A percentile compares a stretch with the other conserved stretches of the same genome.
Conservation (phyloP, 176 grass and related monocot species). For the Aegilops sharonensis region DNA sequence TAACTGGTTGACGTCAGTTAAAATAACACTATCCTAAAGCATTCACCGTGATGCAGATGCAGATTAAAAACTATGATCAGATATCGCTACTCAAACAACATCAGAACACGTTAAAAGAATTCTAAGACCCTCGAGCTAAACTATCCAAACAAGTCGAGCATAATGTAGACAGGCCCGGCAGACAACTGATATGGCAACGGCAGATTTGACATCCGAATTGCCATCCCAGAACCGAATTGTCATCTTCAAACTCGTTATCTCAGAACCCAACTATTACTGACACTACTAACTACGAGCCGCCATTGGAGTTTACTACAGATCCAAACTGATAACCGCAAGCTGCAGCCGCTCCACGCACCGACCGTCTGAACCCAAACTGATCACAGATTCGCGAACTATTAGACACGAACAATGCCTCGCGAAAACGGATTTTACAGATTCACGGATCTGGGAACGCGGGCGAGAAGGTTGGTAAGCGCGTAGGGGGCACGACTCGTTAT, state of each 20-base stretch:
- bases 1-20: neutral
- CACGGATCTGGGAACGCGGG: neutral
- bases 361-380: neutral
- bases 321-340: neutral
- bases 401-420: neutral
- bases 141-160: neutral
- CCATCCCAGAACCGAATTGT: too few species aligned
- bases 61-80: neutral
- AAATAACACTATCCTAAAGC: neutral
- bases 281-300: neutral
- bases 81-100: constrained; percentile 12
- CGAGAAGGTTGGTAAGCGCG: neutral
- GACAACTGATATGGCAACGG: neutral
- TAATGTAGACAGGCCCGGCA: neutral
- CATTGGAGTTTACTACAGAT: neutral
- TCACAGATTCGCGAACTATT: neutral
- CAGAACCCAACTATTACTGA: neutral
- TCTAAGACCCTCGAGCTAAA: neutral
- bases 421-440: neutral
- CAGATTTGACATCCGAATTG: neutral
- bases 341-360: neutral
- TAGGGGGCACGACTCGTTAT: neutral
- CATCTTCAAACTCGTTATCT: neutral
- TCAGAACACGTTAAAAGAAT: neutral
- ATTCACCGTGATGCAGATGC: neutral